Evolutionary conservation across 139 green algal genomes (phyloP).

Genomic region (Chloropicon primus): DNA sequence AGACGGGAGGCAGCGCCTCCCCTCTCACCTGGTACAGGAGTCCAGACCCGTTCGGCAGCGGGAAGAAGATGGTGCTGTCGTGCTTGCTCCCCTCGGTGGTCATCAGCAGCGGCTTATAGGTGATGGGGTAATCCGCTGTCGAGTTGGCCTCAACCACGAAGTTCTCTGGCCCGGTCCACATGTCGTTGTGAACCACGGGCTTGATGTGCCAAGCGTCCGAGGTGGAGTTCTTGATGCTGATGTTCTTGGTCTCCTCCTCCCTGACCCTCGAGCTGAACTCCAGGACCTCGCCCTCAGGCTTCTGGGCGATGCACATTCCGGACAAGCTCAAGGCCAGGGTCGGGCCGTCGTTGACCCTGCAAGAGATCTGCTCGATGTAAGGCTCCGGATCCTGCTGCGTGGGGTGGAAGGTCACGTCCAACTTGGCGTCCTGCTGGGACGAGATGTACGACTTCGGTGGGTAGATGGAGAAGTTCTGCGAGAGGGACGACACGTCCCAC

Average conservation of each 20-base stretch:
- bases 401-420: conserved; percentile 71
- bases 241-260: conserved; percentile 15
- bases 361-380: conserved; percentile 35
- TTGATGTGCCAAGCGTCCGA: conserved; percentile 39
- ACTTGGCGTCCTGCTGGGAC: conserved; percentile 46
- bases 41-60: conserved; percentile 56
- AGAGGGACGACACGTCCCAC: conserved; percentile 34
- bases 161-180: conserved; percentile 51
- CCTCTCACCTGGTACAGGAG: conserved; percentile 48
- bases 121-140: conserved; percentile 43
- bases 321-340: conserved; percentile 47
- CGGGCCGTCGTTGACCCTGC: conserved; percentile 22
- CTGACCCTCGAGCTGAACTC: conserved; percentile 42
- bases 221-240: conserved; percentile 45
- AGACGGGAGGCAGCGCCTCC: conserved; percentile 25
- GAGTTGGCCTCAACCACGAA: conserved; percentile 27
- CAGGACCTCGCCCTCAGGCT: conserved; percentile 25
- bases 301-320: conserved; percentile 31
- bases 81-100: conserved; percentile 31
- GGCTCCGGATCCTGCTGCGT: conserved; percentile 35
- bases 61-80: conserved; percentile 61
- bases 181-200: conserved; percentile 46
- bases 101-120: conserved; percentile 55
- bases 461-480: conserved; percentile 44
- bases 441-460: conserved; percentile 20